Conservation (phyloP, 1,139 yeast species). For the Magnusiomyces suaveolens region DNA sequence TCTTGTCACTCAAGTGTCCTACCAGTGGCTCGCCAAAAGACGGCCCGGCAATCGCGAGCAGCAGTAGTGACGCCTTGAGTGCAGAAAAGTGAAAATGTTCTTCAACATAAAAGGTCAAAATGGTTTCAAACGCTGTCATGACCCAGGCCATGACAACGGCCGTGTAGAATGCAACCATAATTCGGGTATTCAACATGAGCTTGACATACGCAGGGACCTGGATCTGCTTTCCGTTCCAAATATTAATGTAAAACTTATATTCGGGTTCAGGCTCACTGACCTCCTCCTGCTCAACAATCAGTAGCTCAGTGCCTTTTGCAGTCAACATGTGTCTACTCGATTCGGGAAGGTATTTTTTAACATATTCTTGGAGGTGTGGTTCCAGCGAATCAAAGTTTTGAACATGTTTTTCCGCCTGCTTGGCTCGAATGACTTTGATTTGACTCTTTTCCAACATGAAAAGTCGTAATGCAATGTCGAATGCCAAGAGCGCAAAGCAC, state of each 20-base stretch:
- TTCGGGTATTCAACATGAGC: constrained; percentile 20
- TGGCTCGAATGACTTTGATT: constrained; percentile 2
- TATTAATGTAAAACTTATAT: neutral
- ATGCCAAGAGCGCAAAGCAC: constrained; percentile 27
- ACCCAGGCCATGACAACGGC: constrained; percentile 29
- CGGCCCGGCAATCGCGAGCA: constrained; percentile 30
- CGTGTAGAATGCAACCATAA: constrained; percentile 23
- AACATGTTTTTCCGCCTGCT: constrained; percentile 11
- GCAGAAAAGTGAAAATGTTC: constrained; percentile 28
- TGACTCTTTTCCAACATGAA: constrained; percentile 27
- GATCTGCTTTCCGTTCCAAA: neutral
- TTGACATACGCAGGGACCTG: constrained; percentile 20
- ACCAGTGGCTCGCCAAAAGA: constrained; percentile 29
- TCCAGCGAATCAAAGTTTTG: neutral
- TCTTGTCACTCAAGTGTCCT: constrained; percentile 28
- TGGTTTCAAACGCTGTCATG: constrained; percentile 29
- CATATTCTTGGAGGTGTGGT: neutral
- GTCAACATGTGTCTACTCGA: neutral
- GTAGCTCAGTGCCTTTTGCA: neutral
- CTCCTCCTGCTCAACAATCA: neutral
- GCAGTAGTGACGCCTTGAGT: constrained; percentile 28
- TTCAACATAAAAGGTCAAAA: constrained; percentile 29
- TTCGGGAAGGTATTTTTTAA: neutral
- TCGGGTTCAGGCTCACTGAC: neutral
- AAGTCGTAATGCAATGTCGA: constrained; percentile 29